Base-by-base conservation (phyloP, 768 basidiomycete species). In the Cyclocybe aegerita region DNA sequence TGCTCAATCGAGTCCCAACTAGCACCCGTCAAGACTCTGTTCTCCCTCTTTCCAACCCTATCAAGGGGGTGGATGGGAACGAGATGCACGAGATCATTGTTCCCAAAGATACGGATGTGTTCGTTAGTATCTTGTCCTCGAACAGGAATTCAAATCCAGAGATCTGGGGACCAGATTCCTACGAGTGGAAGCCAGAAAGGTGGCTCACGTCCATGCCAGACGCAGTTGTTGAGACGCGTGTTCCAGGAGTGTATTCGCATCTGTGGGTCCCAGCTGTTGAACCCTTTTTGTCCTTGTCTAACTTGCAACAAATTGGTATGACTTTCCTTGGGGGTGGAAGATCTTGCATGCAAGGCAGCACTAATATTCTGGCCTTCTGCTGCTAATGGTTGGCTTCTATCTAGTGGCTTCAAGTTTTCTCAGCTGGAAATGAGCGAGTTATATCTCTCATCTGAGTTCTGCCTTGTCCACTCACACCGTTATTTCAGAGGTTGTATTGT, bases 131-230 rank as follows among this genome's bases (percentile, higher is more conserved):
- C 47, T 65, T 43, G 63, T 71, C 17, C 32, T 70, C 65, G 5
- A 79, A 79, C 51, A 60, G 67, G 1, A 68, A 68, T 40, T 65
- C 64, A 11, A 68, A 68, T 40, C 65, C 64, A 11, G 66, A 66
- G 5, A 58, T 79, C 14, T 81, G 77, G 77, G 78, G 78, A 7
- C 65, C 69, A 1, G 77, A 80, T 51, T 71, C 74, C 4, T 32
- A 61, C 11, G 72, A 76, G 50, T 78, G 74, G 68, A 78, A 73
- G 48, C 78, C 77, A 0, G 75, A 78, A 48, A 60, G 78, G 11
- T 81, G 79, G 78, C 58, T 78, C 6, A 58, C 60, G 0, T 55
- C 49, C 9, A 46, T 62, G 12, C 61, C 58, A 7, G 53, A 62
- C 14, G 50, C 52, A 14, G 62, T 73, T 6, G 50, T 52, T 4